A percentile compares a stretch with the other conserved stretches of the same genome.
These are phyloP conservation scores for Pseudocercospora eumusae DNA, from an alignment of 2,329 filamentous ascomycete genomes.

Conservation along the genomic window DNA sequence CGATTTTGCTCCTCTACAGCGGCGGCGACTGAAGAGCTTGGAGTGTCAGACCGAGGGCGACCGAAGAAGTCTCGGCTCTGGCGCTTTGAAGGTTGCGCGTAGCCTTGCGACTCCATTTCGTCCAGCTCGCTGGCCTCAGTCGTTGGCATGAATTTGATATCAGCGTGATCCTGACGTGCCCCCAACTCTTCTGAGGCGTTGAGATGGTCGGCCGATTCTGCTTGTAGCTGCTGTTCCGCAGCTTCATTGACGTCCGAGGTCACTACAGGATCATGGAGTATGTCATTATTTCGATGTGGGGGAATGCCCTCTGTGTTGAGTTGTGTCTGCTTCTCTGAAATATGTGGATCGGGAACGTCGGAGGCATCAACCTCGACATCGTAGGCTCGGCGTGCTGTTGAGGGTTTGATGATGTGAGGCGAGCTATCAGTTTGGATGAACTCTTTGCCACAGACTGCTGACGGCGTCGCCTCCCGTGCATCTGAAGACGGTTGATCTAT, in stretches of 20 bases:
- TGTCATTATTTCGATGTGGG: neutral
- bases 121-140: conserved; percentile 1
- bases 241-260: conserved; percentile 32
- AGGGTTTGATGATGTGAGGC: neutral
- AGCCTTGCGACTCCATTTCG: neutral
- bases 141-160: conserved; percentile 4
- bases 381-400: neutral
- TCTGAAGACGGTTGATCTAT: neutral
- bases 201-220: conserved; percentile 15
- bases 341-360: neutral
- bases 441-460: neutral
- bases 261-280: conserved; percentile 14
- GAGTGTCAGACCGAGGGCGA: conserved; percentile 4
- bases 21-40: conserved; percentile 5
- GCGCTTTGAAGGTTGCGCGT: neutral
- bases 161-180: neutral
- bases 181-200: conserved; percentile 5
- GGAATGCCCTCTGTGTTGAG: neutral
- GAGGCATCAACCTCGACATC: neutral
- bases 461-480: neutral
- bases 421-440: neutral
- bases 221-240: conserved; percentile 28
- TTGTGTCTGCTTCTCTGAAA: neutral
- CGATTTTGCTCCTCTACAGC: conserved; percentile 5
- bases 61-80: conserved; percentile 5